Conservation (phyloP, 371 early-diverging fungal genomes). For the Batrachochytrium dendrobatidis region DNA sequence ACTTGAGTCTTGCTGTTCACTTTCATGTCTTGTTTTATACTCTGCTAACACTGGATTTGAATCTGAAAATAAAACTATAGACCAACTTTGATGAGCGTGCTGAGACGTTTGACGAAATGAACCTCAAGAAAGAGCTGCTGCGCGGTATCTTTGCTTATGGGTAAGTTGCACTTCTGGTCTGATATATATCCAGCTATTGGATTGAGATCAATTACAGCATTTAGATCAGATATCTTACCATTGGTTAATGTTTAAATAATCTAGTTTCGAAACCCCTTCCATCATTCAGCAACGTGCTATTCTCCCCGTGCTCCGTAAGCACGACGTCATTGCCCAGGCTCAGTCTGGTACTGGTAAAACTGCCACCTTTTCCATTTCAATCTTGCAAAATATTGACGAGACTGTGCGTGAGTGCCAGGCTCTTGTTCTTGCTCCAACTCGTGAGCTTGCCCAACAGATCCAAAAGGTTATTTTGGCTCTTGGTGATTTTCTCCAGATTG, state of each 20-base stretch:
- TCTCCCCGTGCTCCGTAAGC: constrained; percentile 81
- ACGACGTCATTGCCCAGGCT: constrained; percentile 98
- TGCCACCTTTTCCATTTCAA: constrained; percentile 98
- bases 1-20: too few relatives aligned
- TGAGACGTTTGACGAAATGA: constrained; percentile 48
- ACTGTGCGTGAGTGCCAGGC: constrained; percentile 86
- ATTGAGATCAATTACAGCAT: too few relatives aligned
- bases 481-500: constrained; percentile 86
- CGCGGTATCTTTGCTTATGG: constrained; percentile 53
- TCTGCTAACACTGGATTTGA: too few relatives aligned
- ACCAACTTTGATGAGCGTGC: constrained; percentile 36
- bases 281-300: constrained; percentile 98
- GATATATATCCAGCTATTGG: too few relatives aligned
- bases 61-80: constrained; percentile 9
- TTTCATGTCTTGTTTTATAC: too few relatives aligned
- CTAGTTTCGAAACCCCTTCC: constrained; percentile 76
- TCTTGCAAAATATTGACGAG: constrained; percentile 89
- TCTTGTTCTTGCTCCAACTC: constrained; percentile 94
- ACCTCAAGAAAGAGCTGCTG: constrained; percentile 46
- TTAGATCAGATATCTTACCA: too few relatives aligned
- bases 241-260: background rate
- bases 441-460: constrained; percentile 98
- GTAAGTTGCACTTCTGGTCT: too few relatives aligned
- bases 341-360: constrained; percentile 99
- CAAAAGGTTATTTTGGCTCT: constrained; percentile 87